Evolutionary conservation across 768 basidiomycete species (phyloP).

Genomic region (Boletus rex-veris): DNA sequence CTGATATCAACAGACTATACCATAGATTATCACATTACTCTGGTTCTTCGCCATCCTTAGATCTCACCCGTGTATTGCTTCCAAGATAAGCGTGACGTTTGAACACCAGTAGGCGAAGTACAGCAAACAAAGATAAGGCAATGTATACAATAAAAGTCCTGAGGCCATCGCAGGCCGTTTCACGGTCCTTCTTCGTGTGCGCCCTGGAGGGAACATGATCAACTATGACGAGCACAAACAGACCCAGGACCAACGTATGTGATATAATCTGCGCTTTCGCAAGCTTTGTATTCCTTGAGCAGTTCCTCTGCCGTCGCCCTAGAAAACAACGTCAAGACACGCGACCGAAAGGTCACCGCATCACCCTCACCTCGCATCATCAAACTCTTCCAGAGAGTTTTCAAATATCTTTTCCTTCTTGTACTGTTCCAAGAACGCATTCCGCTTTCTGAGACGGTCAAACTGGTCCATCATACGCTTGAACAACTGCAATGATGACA

Average conservation of each 20-base stretch:
- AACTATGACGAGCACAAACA: background rate
- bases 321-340: slow-evolving; percentile 1
- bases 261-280: slow-evolving; percentile 94
- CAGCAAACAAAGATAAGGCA: background rate
- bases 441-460: slow-evolving; percentile 78
- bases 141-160: background rate
- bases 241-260: slow-evolving; percentile 56
- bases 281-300: slow-evolving; percentile 92
- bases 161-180: background rate
- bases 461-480: slow-evolving; percentile 96
- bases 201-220: slow-evolving; percentile 24
- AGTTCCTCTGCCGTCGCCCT: slow-evolving; percentile 86
- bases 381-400: slow-evolving; percentile 91
- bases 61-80: slow-evolving; percentile 23
- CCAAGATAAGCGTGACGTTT: background rate
- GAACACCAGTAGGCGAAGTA: slow-evolving; percentile 2
- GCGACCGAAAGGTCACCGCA: background rate
- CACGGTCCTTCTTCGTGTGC: slow-evolving; percentile 32
- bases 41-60: slow-evolving; percentile 19
- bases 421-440: slow-evolving; percentile 96
- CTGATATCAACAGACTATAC: slow-evolving; percentile 28
- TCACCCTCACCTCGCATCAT: slow-evolving; percentile 79
- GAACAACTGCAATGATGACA: slow-evolving; percentile 60
- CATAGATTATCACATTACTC: slow-evolving; percentile 5
- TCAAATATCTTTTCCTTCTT: slow-evolving; percentile 97